Percentiles rank a stretch among this genome's conserved stretches.
Conservation (phyloP, 495 filamentous ascomycete genomes). For the Trichoderma orchidacearum region DNA sequence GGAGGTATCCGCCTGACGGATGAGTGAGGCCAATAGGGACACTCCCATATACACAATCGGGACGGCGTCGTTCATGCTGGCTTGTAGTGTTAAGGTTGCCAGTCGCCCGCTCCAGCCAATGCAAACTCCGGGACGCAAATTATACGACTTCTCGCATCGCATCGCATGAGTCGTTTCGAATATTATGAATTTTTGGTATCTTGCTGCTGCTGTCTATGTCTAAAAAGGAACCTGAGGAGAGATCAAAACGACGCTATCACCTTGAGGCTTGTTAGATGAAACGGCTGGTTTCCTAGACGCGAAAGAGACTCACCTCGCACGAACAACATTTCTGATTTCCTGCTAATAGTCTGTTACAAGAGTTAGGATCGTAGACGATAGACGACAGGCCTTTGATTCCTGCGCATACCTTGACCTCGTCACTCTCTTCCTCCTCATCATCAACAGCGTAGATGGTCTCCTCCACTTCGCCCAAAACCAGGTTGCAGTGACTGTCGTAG, state of each 20-base stretch:
- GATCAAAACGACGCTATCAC: conserved; percentile 93
- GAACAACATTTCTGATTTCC: conserved; percentile 98
- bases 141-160: not conserved
- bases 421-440: conserved; percentile 74
- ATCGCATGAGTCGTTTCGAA: not conserved
- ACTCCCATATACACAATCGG: too few relatives aligned
- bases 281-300: not conserved
- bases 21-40: too few relatives aligned
- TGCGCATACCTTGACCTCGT: conserved; percentile 21
- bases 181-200: not conserved
- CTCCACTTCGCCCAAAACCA: conserved; percentile 94
- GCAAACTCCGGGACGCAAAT: too few relatives aligned
- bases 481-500: conserved; percentile 96
- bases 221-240: conserved; percentile 49
- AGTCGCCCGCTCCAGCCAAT: too few relatives aligned
- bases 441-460: conserved; percentile 94
- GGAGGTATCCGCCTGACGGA: too few relatives aligned
- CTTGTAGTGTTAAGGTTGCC: too few relatives aligned
- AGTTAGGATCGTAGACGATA: not conserved
- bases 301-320: conserved; percentile 59
- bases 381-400: not conserved
- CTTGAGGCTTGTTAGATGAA: conserved; percentile 34
- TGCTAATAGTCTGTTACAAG: conserved; percentile 65
- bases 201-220: conserved; percentile 1
- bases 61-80: too few relatives aligned